Evolutionary conservation across 768 basidiomycete species (phyloP), one percentile per base, ranked within the genome.

Genomic region (Termitomyces sp.): DNA sequence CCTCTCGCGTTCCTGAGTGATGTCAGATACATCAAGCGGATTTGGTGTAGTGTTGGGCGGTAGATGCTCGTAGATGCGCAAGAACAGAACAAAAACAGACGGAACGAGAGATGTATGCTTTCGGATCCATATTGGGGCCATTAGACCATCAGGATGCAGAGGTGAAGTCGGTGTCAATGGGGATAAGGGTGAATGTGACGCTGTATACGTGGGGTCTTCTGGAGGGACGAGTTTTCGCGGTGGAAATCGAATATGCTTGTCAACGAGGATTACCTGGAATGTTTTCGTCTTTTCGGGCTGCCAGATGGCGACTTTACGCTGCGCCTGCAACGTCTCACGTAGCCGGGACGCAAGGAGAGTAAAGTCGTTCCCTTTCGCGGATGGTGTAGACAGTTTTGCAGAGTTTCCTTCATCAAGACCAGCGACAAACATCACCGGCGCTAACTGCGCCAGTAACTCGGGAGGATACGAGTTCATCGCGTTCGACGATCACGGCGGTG

Each of bases 91-190:
- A 69, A 98, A 96, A 0, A 98, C 95, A 23, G 91, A 88, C 0
- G 97, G 97, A 0, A 98, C 73, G 32, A 97, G 84, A 1, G 91
- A 84, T 0, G 91, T 91, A 66, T 99, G 97, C 71, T 98, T 99
- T 43, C 94, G 81, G 34, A 98, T 85, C 97, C 97, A 99, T 67
- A 98, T 93, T 1, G 97, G 97, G 3, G 97, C 94, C 52, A 99
- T 93, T 53, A 99, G 73, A 0, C 97, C 97, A 67, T 99, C 97
- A 0, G 97, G 97, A 69, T 93, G 83, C 9, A 97, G 75, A 0
- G 97, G 96, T 0, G 94, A 97, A 0, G 88, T 79, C 0, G 88
- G 87, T 0, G 91, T 91, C 40, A 98, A 73, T 0, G 97, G 97
- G 0, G 94, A 98, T n/a, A 98, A 78, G 0, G 94, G 94, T 0